A percentile compares a stretch with the other conserved stretches of the same genome.
These are phyloP conservation scores for Bidens hawaiensis DNA, from an alignment of 140 eudicot species.

Conservation along the genomic window DNA sequence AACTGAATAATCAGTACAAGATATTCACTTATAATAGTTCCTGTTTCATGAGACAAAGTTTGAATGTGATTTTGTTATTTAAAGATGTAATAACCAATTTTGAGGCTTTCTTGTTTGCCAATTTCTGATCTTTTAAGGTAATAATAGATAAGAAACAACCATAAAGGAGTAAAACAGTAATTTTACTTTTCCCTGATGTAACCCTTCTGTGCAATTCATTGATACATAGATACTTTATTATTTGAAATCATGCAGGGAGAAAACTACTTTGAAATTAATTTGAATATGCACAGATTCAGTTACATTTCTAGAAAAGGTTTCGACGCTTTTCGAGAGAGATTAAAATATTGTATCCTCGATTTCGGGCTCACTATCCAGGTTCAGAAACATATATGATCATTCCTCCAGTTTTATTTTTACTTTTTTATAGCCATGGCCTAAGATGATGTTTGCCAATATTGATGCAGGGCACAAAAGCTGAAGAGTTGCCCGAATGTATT, in stretches of 20 bases:
- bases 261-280: conserved; percentile 88
- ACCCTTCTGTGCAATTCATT: not conserved
- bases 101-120: not conserved
- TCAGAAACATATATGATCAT: not conserved
- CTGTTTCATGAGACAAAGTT: not conserved
- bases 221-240: not conserved
- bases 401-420: too few species aligned
- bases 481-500: conserved; percentile 85
- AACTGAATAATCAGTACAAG: not conserved
- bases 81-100: not conserved
- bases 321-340: conserved; percentile 75
- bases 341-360: conserved; percentile 74
- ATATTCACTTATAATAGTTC: not conserved
- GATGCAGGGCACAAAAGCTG: conserved; percentile 81
- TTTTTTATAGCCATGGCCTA: not conserved
- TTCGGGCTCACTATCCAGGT: conserved; percentile 98
- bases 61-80: not conserved
- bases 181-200: not conserved
- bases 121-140: not conserved
- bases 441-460: conserved; percentile 9
- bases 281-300: conserved; percentile 94
- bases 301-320: conserved; percentile 87
- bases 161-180: not conserved
- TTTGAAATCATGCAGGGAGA: conserved; percentile 62
- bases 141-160: not conserved